A percentile compares a stretch with the other conserved stretches of the same genome.
These are phyloP conservation scores for Obba rivulosa DNA, from an alignment of 768 basidiomycete species.

Conservation along the genomic window DNA sequence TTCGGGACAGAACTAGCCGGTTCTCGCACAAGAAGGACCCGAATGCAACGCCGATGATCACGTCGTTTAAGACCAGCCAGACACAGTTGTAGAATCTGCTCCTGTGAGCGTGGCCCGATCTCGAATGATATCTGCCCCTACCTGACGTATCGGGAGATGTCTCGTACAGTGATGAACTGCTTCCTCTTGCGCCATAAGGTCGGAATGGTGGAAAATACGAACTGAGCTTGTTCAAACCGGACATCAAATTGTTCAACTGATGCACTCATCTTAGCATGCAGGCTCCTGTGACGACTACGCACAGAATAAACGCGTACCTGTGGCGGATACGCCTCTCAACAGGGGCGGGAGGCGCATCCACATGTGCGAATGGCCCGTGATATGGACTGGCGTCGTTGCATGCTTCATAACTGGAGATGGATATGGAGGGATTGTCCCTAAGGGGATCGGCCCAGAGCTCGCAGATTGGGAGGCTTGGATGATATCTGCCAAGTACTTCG, in stretches of 20 bases:
- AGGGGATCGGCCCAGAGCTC: background rate
- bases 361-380: background rate
- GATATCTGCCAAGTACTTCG: constrained; percentile 5
- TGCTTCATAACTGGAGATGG: background rate
- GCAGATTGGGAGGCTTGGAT: background rate
- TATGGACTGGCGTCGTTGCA: background rate
- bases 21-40: constrained; percentile 71
- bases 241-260: constrained; percentile 16
- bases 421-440: background rate
- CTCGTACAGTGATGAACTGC: constrained; percentile 10
- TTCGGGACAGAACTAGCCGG: constrained; percentile 36
- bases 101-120: background rate
- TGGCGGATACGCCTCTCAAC: constrained; percentile 2
- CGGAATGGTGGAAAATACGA: constrained; percentile 33
- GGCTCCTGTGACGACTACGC: background rate
- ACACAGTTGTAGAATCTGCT: constrained; percentile 83
- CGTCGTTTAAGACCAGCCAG: constrained; percentile 89
- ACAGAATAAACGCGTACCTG: background rate
- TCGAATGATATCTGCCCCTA: constrained; percentile 25
- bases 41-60: constrained; percentile 75
- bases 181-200: constrained; percentile 3
- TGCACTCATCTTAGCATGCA: background rate
- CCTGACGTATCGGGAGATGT: constrained; percentile 62
- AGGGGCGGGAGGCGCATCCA: background rate
- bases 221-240: constrained; percentile 18